Evolutionary conservation across 441 rosid species (phyloP).

Genomic region (Theobroma grandiflorum): DNA sequence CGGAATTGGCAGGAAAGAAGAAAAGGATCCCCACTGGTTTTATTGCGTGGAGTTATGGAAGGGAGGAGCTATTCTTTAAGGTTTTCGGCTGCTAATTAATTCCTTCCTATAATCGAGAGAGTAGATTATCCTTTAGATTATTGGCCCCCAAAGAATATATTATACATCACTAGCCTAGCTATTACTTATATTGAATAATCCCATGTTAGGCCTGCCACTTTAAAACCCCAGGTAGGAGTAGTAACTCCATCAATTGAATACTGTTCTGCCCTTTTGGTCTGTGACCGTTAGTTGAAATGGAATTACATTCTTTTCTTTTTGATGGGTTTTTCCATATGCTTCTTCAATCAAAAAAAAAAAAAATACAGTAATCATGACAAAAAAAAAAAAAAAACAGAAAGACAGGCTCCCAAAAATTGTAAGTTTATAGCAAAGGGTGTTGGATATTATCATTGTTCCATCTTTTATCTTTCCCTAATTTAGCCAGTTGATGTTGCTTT

Average conservation of each 20-base stretch:
- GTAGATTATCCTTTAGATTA: conserved; percentile 14
- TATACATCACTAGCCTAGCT: background rate
- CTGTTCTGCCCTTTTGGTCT: conserved; percentile 25
- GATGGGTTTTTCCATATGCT: conserved; percentile 14
- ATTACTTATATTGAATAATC: no score
- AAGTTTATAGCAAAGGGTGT: conserved; percentile 12
- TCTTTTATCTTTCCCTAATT: background rate
- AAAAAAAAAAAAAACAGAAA: conserved; percentile 1
- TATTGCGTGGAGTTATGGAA: background rate
- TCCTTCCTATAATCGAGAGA: background rate
- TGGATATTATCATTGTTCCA: conserved; percentile 7
- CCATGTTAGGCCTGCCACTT: background rate
- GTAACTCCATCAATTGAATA: background rate
- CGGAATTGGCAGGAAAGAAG: background rate
- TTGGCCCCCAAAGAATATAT: background rate
- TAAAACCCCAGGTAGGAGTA: background rate
- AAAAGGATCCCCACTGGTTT: background rate
- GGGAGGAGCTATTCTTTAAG: background rate
- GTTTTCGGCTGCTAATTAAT: background rate
- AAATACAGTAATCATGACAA: conserved; percentile 36
- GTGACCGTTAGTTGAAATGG: conserved; percentile 35
- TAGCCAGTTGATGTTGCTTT: conserved; percentile 1
- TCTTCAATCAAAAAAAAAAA: conserved; percentile 1
- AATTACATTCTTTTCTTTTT: background rate
- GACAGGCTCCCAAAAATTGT: background rate